Evolutionary conservation across 2,329 filamentous ascomycete species (phyloP), one percentile per base, ranked within the genome.

Genomic region (Hysterium pulicare): DNA sequence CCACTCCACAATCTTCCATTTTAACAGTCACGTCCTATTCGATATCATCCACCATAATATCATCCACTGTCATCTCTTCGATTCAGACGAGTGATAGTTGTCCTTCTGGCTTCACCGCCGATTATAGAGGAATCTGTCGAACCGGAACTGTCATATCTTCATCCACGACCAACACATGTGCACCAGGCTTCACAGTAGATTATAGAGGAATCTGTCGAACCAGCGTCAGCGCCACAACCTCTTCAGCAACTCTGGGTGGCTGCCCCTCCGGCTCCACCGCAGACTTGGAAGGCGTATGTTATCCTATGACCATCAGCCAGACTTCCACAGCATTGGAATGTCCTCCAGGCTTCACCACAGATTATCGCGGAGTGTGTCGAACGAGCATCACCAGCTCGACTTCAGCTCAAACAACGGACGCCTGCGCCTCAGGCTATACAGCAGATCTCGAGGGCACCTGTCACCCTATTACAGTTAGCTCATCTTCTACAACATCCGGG

Each of bases 81-180:
- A 28, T n/a, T n/a, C 8, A 8, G 15, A 7, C 17, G 10, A 9
- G 7, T 33, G 10, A 9, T 8, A 8, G 8, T 9, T 16, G 31
- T 8, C 31, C 31, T 33, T 16, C 10, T 33, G 8, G n/a, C 26
- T 28, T 9, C 26, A 28, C 26, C 31, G 17, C 7, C 31, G 10
- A 7, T 16, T 11, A 9, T 9, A 9, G 10, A 9, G 7, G 10
- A 33, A 7, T 16, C 31, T 11, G 10, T 33, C 8, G 24, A 61
- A 77, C 15, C 69, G 79, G 46, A 74, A 72, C 11, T 77, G 82
- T 53, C 83, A 82, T 10, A 73, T 83, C 32, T 66, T 86, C 39
- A 75, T 94, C 38, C 74, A 80, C 24, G 84, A 86, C 42, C 78
- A 88, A 9, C 77, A 9, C 31, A 16, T 16, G 10, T 7, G 7